Conservation (phyloP, 129 eudicot genomes). For the Helichrysum umbraculigerum region DNA sequence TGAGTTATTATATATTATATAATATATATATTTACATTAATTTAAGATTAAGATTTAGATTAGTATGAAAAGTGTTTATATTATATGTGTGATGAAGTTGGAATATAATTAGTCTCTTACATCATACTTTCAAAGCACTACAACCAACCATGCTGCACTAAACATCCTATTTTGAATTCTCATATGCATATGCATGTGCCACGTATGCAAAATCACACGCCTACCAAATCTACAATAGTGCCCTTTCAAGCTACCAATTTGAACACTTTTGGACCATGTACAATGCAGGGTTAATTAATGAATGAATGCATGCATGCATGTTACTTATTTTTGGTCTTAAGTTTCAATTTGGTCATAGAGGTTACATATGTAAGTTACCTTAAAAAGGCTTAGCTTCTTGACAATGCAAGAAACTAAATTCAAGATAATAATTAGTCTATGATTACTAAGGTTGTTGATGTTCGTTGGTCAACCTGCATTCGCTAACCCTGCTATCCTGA, state of each 20-base stretch:
- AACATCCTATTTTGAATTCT: conserved; percentile 25
- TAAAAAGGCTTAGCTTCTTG: no score
- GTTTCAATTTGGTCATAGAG: no score
- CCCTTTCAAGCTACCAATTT: conserved; percentile 19
- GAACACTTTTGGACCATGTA: neutral
- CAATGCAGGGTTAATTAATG: no score
- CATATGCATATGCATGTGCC: neutral
- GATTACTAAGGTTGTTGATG: no score
- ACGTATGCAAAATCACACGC: conserved; percentile 9
- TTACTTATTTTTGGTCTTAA: no score
- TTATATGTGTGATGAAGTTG: conserved; percentile 12
- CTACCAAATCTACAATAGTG: no score
- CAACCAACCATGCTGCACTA: conserved; percentile 7
- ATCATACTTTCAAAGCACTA: conserved; percentile 14
- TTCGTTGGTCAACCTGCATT: no score
- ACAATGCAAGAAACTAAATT: no score
- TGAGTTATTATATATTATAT: conserved; percentile 27
- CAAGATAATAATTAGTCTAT: no score
- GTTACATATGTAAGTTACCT: no score
- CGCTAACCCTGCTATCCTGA: no score
- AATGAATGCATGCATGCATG: no score
- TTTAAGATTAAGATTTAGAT: conserved; percentile 19
- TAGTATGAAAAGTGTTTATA: conserved; percentile 24
- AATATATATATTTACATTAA: neutral
- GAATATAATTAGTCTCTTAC: conserved; percentile 27